phyloP scores from a whole-genome alignment of 2,329 filamentous ascomycete genomes.

The Amesomyces nigricolor region DNA sequence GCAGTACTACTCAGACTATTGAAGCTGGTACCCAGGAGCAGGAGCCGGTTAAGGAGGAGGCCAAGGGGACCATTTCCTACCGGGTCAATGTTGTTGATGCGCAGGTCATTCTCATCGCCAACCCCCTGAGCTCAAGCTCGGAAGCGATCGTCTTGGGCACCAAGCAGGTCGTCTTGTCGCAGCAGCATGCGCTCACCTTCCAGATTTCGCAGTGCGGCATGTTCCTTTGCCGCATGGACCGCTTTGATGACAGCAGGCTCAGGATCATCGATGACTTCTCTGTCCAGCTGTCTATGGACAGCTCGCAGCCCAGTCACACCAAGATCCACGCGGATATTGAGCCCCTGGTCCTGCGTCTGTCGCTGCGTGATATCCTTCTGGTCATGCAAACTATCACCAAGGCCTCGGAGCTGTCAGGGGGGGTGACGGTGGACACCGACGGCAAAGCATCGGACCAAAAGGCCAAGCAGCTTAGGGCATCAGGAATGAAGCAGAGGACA shows the following conservation, averaged over 20 bases:
- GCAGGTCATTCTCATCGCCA: conserved; percentile 93
- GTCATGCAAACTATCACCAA: conserved; percentile 88
- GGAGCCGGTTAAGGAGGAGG: conserved; percentile 29
- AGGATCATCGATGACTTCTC: conserved; percentile 97
- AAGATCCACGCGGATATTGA: conserved; percentile 86
- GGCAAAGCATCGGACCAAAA: conserved; percentile 47
- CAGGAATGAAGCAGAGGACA: conserved; percentile 49
- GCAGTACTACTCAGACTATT: conserved; percentile 17
- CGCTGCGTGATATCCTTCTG: conserved; percentile 88
- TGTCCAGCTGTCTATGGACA: conserved; percentile 81
- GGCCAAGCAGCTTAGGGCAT: conserved; percentile 46
- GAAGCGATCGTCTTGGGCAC: conserved; percentile 94
- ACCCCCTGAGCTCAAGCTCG: conserved; percentile 80
- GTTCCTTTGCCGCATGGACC: conserved; percentile 98
- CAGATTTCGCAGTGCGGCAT: conserved; percentile 94
- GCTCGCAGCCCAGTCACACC: conserved; percentile 55
- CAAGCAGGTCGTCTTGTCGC: conserved; percentile 86
- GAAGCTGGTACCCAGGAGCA: conserved; percentile 2
- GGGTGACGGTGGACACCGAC: conserved; percentile 45
- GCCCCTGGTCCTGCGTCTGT: conserved; percentile 82
- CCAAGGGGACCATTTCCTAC: conserved; percentile 73
- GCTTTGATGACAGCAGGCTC: conserved; percentile 82
- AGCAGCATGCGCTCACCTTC: conserved; percentile 89
- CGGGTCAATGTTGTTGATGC: conserved; percentile 92
- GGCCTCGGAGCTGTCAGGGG: conserved; percentile 78